Evolutionary conservation across 2,329 filamentous ascomycete genomes (phyloP).

Genomic region (Colletotrichum shisoi): DNA sequence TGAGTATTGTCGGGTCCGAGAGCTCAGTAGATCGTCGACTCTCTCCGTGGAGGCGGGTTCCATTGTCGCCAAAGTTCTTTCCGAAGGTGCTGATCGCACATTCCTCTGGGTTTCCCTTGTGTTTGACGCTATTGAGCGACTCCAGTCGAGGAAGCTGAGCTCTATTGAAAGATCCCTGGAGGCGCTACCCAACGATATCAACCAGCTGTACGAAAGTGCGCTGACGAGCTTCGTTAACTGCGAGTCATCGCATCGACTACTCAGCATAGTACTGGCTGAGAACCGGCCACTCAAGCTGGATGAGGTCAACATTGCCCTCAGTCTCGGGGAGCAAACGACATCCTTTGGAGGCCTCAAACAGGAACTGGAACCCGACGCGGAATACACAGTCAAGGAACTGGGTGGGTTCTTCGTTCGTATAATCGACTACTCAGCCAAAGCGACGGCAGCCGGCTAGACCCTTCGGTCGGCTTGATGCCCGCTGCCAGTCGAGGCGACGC

Average conservation of each 20-base stretch:
- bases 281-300: background rate
- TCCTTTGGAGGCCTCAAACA: background rate
- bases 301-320: slow-evolving; percentile 27
- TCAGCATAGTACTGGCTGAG: slow-evolving; percentile 17
- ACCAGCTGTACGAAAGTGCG: slow-evolving; percentile 26
- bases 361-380: slow-evolving; percentile 21
- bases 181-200: background rate
- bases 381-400: slow-evolving; percentile 25
- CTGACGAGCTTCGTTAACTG: background rate
- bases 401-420: slow-evolving; percentile 32
- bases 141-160: slow-evolving; percentile 24
- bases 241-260: background rate
- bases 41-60: background rate
- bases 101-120: slow-evolving; percentile 33
- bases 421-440: slow-evolving; percentile 3
- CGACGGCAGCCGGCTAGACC: background rate
- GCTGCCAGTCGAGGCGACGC: background rate
- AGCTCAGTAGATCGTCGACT: background rate
- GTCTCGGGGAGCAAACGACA: background rate
- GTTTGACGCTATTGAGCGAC: slow-evolving; percentile 10
- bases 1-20: background rate
- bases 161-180: background rate
- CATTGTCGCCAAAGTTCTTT: background rate
- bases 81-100: background rate
- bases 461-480: background rate